phyloP scores from a whole-genome alignment of 306 rosid species.

The Rosa rugosa region DNA sequence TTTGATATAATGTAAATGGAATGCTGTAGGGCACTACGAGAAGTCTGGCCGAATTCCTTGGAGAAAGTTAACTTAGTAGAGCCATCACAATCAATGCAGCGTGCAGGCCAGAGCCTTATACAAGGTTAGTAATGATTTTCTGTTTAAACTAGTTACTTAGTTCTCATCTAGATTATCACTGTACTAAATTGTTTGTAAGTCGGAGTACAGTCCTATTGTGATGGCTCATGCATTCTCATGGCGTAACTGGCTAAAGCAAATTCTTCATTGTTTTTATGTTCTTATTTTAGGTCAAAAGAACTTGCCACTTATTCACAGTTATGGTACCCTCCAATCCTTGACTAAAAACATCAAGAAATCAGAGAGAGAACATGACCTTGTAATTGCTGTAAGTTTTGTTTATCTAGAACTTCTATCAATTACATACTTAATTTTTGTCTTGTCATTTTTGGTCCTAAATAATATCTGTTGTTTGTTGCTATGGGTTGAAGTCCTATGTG shows the following conservation, averaged over 20 bases:
- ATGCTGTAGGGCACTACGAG: conserved; percentile 74
- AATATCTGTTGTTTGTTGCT: conserved; percentile 25
- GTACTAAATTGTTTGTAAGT: background rate
- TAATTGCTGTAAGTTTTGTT: conserved; percentile 79
- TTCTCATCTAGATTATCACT: conserved; percentile 2
- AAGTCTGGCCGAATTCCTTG: conserved; percentile 85
- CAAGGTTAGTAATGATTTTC: conserved; percentile 50
- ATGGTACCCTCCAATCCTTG: conserved; percentile 74
- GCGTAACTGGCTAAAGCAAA: background rate
- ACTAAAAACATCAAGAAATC: conserved; percentile 60
- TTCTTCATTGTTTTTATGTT: conserved; percentile 18
- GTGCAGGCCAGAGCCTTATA: conserved; percentile 75
- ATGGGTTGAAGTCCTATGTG: conserved; percentile 78
- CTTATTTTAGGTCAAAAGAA: conserved; percentile 63
- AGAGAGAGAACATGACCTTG: conserved; percentile 88
- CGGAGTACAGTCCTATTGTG: background rate
- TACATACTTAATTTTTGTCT: background rate
- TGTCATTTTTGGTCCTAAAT: conserved; percentile 28
- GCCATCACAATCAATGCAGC: conserved; percentile 96
- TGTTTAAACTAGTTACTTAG: conserved; percentile 3
- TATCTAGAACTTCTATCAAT: background rate
- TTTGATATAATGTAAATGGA: conserved; percentile 26
- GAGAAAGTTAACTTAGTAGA: conserved; percentile 77
- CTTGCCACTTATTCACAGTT: conserved; percentile 92
- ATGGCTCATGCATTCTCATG: conserved; percentile 7